Evolutionary conservation across 2,329 filamentous ascomycete species (phyloP).

Genomic region (Colletotrichum nymphaeae): DNA sequence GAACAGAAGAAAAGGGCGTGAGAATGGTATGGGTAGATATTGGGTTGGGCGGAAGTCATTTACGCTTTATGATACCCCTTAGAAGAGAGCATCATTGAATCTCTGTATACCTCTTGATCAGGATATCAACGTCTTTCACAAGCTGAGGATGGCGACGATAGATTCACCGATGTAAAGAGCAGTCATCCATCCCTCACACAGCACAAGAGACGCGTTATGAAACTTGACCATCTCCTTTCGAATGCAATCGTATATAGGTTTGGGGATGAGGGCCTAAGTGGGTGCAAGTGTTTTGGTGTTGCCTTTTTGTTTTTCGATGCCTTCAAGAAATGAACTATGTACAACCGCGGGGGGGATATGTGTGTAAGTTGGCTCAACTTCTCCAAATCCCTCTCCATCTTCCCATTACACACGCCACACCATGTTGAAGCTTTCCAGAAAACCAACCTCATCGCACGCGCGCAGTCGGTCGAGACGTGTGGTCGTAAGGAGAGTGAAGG

Average conservation of each 20-base stretch:
- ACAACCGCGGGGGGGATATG: slow-evolving; percentile 10
- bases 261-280: neutral
- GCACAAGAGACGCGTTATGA: slow-evolving; percentile 19
- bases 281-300: neutral
- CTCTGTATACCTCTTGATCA: neutral
- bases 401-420: neutral
- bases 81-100: slow-evolving; percentile 10
- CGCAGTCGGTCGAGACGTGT: neutral
- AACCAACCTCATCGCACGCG: neutral
- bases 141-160: neutral
- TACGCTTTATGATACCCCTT: slow-evolving; percentile 43
- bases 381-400: neutral
- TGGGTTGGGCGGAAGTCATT: slow-evolving; percentile 6
- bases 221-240: slow-evolving; percentile 27
- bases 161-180: neutral
- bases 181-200: neutral
- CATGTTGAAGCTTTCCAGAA: neutral
- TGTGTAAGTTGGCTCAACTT: neutral
- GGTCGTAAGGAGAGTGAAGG: neutral
- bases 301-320: neutral
- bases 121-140: neutral
- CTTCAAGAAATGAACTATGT: slow-evolving; percentile 31
- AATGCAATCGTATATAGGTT: slow-evolving; percentile 2
- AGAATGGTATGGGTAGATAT: neutral
- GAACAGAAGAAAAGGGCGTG: neutral